Percentiles rank a stretch among this genome's conserved stretches.
Evolutionary conservation across 108 stramenopile species (phyloP).

Genomic region (Epipyxis sp.): DNA sequence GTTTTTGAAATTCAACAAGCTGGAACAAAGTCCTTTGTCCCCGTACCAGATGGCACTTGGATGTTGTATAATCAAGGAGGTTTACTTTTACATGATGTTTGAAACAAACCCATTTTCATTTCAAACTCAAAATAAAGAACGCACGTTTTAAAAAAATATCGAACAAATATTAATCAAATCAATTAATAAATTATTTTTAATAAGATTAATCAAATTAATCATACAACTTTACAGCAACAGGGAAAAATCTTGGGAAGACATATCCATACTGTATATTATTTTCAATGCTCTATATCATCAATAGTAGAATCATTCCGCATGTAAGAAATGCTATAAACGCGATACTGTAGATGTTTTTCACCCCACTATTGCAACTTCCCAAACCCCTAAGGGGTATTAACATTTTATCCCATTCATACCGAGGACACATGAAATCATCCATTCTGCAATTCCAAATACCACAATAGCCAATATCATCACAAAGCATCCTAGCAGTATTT

Average conservation of each 20-base stretch:
- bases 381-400: neutral
- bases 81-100: neutral
- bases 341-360: too few relatives aligned
- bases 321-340: too few relatives aligned
- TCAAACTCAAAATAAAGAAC: too few relatives aligned
- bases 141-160: too few relatives aligned
- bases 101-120: neutral
- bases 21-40: neutral
- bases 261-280: too few relatives aligned
- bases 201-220: too few relatives aligned
- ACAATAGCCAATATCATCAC: slow-evolving; percentile 43
- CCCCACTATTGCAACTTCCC: neutral
- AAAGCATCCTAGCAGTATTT: slow-evolving; percentile 46
- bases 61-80: slow-evolving; percentile 9
- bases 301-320: too few relatives aligned
- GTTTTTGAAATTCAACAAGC: neutral
- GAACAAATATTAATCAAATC: too few relatives aligned
- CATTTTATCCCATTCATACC: slow-evolving; percentile 38
- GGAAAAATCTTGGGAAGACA: too few relatives aligned
- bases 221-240: too few relatives aligned
- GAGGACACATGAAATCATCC: slow-evolving; percentile 51
- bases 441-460: slow-evolving; percentile 40
- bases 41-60: neutral
- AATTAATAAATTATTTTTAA: too few relatives aligned
- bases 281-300: too few relatives aligned